Evolutionary conservation across 306 rosid species (phyloP).

Genomic region (Alnus glutinosa): DNA sequence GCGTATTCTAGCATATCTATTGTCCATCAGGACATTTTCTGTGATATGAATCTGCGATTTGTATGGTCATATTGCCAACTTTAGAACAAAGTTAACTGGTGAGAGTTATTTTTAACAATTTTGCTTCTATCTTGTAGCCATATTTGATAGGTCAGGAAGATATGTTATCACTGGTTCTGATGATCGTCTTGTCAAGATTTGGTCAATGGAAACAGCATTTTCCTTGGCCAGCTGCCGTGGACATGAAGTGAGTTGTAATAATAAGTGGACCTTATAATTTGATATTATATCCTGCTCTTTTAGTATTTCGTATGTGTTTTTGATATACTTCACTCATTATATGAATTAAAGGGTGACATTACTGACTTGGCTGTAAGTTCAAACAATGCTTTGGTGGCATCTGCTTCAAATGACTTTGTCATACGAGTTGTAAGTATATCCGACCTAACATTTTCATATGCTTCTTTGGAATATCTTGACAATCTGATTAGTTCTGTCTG

Average conservation of each 20-base stretch:
- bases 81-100: conserved; percentile 1
- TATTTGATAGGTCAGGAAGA: conserved; percentile 86
- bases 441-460: conserved; percentile 13
- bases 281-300: conserved; percentile 15
- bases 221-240: conserved; percentile 93
- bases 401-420: conserved; percentile 86
- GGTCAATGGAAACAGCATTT: conserved; percentile 97
- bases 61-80: not conserved
- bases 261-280: conserved; percentile 25
- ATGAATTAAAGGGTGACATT: conserved; percentile 69
- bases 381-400: conserved; percentile 85
- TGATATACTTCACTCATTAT: conserved; percentile 26
- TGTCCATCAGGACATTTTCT: not conserved
- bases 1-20: not conserved
- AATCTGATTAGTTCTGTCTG: conserved; percentile 31
- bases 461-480: conserved; percentile 15
- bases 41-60: not conserved
- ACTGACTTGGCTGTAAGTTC: conserved; percentile 77
- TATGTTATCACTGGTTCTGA: conserved; percentile 91
- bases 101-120: conserved; percentile 15
- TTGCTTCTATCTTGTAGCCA: conserved; percentile 64
- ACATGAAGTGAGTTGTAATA: conserved; percentile 69
- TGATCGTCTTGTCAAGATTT: conserved; percentile 92
- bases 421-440: conserved; percentile 78
- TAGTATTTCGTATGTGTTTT: conserved; percentile 3